Evolutionary conservation across 2,329 filamentous ascomycete species (phyloP), one percentile per base, ranked within the genome.

Genomic region (Colletotrichum salicis): DNA sequence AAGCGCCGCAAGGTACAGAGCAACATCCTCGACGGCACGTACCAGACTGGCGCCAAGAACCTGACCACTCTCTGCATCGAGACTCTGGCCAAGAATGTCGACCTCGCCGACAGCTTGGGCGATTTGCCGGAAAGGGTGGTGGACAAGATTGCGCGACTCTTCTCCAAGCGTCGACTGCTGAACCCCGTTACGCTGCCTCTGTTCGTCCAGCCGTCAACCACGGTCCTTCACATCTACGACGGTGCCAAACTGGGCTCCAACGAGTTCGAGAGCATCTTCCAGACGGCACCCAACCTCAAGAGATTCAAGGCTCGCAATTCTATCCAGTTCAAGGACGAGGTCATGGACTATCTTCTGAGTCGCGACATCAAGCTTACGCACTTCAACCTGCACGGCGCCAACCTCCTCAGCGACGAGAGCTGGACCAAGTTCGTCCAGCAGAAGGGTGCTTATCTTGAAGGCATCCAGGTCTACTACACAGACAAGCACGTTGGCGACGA

Each of bases 291-390:
- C 0, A 86, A 86, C 6, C 84, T 97, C 65, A 90, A 90, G 76
- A 88, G 87, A 55, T 86, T 98, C 68, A 93, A 94, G 74, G 84
- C 97, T 12, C 91, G 93, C 60, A 96, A 95, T 77, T 94, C 92
- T n/a, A 93, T 96, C 61, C 95, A 97, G 78, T 92, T 98, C 86
- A 97, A 97, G 81, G 93, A 98, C 77, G 86, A 87, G 51, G 93
- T 95, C 54, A 88, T 98, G 81, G 89, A 94, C 64, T 97, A 96
- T 79, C 88, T 98, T 77, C 85, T 94, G 24, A 90, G 91, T 67
- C 93, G 94, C 59, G 88, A 93, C 61, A 88, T 90, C 61, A 82
- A 88, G 10, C 85, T 98, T n/a, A 88, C 91, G 71, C 87, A 90
- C 67, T 86, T 98, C 55, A 93, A 94, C 74, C 86, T 98, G 0